phyloP scores from a whole-genome alignment of 2,329 filamentous ascomycete species.

The Pseudogymnoascus verrucosus region DNA sequence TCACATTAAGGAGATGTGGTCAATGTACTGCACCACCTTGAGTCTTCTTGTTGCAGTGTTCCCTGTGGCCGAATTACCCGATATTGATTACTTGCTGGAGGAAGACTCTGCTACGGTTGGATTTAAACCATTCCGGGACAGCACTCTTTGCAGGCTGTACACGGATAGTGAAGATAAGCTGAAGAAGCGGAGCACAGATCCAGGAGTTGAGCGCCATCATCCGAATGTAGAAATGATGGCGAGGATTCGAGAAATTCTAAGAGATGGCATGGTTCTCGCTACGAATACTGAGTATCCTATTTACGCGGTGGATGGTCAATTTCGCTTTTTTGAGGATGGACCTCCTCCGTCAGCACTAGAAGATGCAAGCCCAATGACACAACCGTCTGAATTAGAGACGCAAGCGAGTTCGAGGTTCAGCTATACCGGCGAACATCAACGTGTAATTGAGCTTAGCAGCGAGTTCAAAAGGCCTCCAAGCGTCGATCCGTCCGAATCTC shows the following conservation, averaged over 20 bases:
- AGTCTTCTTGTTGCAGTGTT: conserved; percentile 53
- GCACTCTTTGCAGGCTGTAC: conserved; percentile 43
- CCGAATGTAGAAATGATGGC: conserved; percentile 59
- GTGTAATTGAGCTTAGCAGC: background rate
- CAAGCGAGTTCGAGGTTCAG: background rate
- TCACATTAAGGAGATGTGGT: conserved; percentile 56
- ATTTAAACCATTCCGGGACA: conserved; percentile 50
- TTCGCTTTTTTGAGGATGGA: conserved; percentile 45
- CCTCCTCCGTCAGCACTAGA: conserved; percentile 28
- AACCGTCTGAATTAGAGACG: background rate
- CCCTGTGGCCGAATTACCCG: conserved; percentile 45
- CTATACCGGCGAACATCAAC: background rate
- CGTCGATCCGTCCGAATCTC: conserved; percentile 17
- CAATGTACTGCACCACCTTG: conserved; percentile 53
- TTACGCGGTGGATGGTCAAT: conserved; percentile 38
- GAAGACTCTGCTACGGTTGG: conserved; percentile 61
- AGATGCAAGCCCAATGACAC: conserved; percentile 34
- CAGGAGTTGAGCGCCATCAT: conserved; percentile 42
- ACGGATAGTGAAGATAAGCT: conserved; percentile 29
- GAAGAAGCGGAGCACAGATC: conserved; percentile 42
- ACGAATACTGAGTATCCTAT: conserved; percentile 34
- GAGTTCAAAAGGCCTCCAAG: conserved; percentile 10
- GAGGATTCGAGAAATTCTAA: conserved; percentile 53
- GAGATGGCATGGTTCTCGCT: conserved; percentile 52
- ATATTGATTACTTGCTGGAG: conserved; percentile 55